Base-by-base conservation (phyloP, 2,329 filamentous ascomycete genomes). In the Penicillium sumatraense region DNA sequence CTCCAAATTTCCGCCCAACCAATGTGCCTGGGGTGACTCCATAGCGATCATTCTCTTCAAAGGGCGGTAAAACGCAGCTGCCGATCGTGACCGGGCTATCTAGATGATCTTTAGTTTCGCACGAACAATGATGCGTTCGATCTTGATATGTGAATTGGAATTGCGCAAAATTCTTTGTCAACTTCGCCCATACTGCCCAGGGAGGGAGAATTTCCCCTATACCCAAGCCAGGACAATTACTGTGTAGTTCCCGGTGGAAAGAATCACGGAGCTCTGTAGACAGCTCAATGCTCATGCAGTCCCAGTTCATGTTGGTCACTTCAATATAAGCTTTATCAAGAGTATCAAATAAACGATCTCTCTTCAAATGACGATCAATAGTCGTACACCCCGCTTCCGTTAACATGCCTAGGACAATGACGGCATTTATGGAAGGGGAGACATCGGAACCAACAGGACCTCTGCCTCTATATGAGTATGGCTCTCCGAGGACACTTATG, bases 321-420 rank as follows among this genome's bases (percentile, higher is more conserved):
- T 70, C 63, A 20, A 72, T 64, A 27, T 66, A 75, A 4, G 63
- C 57, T 24, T 55, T 60, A 49, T 70, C 64, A 9, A 60, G 24
- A 1, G 51, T 27, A 11, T 49, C 62, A 8, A 70, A 60, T 6
- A 46, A 27, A 0, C 45, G 35, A 7, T 53, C 38, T 64, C 65
- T 65, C 3, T 51, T 50, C 7, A 46, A 18, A 16, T 52, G 41
- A 16, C 65, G 65, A 45, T 77, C 74, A 5, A 66, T 57, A 7
- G 60, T 60, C 1, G 74, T 75, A 10, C 67, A 72, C 10, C 74
- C 74, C 5, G 67, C 70, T 38, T 74, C 66, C 6, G 73, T 63
- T n/a, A 77, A 53, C 49, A 60, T 72, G 1, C 70, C 74, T 2
- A 66, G 60, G n/a, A 74, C 68, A 42, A 76, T 71, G 5, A 64